A percentile compares a stretch with the other conserved stretches of the same genome.
Evolutionary conservation across 129 eudicot species (phyloP).

Genomic region (Gnaphalium uliginosum): DNA sequence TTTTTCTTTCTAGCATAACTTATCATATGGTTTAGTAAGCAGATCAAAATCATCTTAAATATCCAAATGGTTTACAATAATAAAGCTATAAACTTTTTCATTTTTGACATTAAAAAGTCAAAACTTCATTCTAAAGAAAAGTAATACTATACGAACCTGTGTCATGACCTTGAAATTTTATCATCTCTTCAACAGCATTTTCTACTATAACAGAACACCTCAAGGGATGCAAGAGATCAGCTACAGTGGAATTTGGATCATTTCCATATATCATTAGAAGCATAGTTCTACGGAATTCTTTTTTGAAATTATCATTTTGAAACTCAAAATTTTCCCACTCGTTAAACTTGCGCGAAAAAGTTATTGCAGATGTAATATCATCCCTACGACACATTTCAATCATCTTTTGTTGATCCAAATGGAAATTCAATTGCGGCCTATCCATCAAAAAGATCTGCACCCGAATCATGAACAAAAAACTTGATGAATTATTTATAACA

Average conservation of each 20-base stretch:
- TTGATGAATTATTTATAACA: not conserved
- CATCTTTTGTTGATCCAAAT: constrained; percentile 13
- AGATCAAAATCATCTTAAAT: not conserved
- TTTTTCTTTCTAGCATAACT: not conserved
- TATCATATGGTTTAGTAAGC: constrained; percentile 1
- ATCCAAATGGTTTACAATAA: not conserved
- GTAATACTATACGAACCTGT: not conserved
- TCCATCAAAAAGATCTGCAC: not conserved
- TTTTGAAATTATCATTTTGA: not conserved
- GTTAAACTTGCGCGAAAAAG: not conserved
- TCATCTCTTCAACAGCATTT: not conserved
- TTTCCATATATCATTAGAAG: not conserved
- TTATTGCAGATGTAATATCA: not conserved
- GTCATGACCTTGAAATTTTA: not conserved
- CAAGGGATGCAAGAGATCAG: not conserved
- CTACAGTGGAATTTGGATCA: not conserved
- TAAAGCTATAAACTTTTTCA: not conserved
- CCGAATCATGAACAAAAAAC: not conserved
- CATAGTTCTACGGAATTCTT: not conserved
- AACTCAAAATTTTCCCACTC: not conserved
- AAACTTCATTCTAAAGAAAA: not conserved
- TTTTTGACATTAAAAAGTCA: not conserved
- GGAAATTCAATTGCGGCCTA: not conserved
- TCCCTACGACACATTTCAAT: constrained; percentile 5
- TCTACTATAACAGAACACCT: not conserved